Evolutionary conservation across 2,329 filamentous ascomycete genomes (phyloP).

Genomic region (Phaeosphaeriaceae sp.): DNA sequence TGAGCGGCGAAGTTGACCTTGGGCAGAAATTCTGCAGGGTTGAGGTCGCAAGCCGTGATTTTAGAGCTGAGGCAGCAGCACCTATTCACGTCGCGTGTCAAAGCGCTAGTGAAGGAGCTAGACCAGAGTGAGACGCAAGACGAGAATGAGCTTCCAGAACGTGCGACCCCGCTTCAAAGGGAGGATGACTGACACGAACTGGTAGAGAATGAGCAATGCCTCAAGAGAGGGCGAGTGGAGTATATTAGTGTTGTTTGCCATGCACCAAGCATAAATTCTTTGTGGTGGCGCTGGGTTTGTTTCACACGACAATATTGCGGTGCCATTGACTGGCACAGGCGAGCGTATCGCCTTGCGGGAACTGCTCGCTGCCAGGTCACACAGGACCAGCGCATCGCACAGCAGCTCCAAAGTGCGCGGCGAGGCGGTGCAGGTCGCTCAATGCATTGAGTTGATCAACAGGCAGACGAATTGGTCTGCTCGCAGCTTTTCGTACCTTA

Average conservation of each 20-base stretch:
- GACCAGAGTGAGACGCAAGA: conserved; percentile 4
- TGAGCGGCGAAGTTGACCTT: not conserved
- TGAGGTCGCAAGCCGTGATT: not conserved
- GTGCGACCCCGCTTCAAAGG: not conserved
- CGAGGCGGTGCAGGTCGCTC: conserved; percentile 2
- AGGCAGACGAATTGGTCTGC: not conserved
- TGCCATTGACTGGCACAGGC: not conserved
- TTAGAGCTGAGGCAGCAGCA: conserved; percentile 16
- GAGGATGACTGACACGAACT: not conserved
- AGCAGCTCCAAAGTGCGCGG: not conserved
- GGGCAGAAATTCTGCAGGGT: not conserved
- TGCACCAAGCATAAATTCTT: not conserved
- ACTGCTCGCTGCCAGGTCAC: not conserved
- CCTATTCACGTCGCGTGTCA: not conserved
- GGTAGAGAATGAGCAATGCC: not conserved
- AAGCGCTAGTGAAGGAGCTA: not conserved
- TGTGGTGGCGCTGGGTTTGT: conserved; percentile 14
- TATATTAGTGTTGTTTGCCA: not conserved
- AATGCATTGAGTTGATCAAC: not conserved
- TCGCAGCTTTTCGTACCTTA: not conserved
- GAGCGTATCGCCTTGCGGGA: conserved; percentile 11
- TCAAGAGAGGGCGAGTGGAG: not conserved
- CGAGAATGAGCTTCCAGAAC: not conserved
- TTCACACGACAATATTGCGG: conserved; percentile 8
- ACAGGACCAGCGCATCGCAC: conserved; percentile 6